A percentile compares a stretch with the other conserved stretches of the same genome.
phyloP scores from a whole-genome alignment of 1,139 yeast species.

The Geotrichum klebahnii region DNA sequence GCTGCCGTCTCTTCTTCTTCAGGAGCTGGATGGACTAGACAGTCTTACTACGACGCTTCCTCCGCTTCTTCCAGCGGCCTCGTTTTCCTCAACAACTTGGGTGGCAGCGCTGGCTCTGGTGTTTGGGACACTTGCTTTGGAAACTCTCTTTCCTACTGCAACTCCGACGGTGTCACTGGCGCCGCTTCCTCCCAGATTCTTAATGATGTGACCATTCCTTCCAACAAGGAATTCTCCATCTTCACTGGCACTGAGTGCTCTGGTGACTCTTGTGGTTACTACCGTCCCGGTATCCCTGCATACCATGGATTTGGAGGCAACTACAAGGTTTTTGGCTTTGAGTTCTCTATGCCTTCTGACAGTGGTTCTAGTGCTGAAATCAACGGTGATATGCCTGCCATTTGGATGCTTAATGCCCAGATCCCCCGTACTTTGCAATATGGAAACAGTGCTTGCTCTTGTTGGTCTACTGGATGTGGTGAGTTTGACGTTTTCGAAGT shows the following conservation, averaged over 20 bases:
- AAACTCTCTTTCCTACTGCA: conserved; percentile 77
- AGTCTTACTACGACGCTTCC: conserved; percentile 62
- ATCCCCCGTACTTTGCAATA: conserved; percentile 93
- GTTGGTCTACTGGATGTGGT: conserved; percentile 97
- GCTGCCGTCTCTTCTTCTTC: conserved; percentile 26
- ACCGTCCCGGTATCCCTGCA: conserved; percentile 82
- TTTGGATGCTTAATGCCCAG: conserved; percentile 91
- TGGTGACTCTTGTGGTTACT: conserved; percentile 66
- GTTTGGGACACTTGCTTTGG: conserved; percentile 82
- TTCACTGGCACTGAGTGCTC: conserved; percentile 67
- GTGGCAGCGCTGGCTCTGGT: conserved; percentile 80
- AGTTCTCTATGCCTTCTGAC: conserved; percentile 85
- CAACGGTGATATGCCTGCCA: conserved; percentile 87
- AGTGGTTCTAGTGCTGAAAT: conserved; percentile 35
- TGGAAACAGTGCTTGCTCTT: conserved; percentile 73
- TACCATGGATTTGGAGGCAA: conserved; percentile 75
- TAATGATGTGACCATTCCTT: conserved; percentile 57
- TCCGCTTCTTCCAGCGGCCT: conserved; percentile 60
- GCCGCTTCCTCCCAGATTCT: conserved; percentile 62
- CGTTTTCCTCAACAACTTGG: conserved; percentile 77
- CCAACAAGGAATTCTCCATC: conserved; percentile 74
- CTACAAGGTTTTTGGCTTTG: conserved; percentile 80
- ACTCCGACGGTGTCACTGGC: conserved; percentile 63
- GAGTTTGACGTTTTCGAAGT: conserved; percentile 91
- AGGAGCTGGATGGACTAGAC: conserved; percentile 63